phyloP scores from a whole-genome alignment of 352 stramenopile genomes.

The Globisporangium spiculum region DNA sequence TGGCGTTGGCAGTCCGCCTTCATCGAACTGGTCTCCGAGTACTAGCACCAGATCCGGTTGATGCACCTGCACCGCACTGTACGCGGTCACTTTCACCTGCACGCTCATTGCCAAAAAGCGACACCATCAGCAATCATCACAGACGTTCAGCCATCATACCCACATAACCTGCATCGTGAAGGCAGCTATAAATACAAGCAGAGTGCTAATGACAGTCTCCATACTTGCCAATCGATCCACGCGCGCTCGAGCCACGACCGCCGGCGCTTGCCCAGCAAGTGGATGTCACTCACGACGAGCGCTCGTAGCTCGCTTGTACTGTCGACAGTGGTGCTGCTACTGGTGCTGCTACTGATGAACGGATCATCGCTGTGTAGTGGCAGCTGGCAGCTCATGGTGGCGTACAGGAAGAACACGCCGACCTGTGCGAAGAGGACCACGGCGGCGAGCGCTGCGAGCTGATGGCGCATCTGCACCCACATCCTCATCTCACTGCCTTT shows the following conservation, averaged over 20 bases:
- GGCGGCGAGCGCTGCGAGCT: constrained; percentile 23
- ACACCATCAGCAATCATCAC: not conserved
- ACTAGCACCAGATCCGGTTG: constrained; percentile 54
- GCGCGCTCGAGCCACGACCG: constrained; percentile 50
- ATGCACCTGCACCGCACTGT: constrained; percentile 48
- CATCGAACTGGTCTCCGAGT: constrained; percentile 74
- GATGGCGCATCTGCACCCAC: constrained; percentile 5
- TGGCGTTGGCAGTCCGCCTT: constrained; percentile 52
- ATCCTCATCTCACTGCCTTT: not conserved
- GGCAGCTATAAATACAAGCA: not conserved
- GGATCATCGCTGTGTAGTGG: not conserved
- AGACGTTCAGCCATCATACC: not conserved
- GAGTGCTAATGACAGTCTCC: not conserved
- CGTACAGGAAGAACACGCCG: constrained; percentile 63
- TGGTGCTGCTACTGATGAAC: not conserved
- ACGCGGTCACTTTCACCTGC: constrained; percentile 34
- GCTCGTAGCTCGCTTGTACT: constrained; percentile 23
- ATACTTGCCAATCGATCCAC: constrained; percentile 76
- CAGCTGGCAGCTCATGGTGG: constrained; percentile 27
- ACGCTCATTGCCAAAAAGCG: not conserved
- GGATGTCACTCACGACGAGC: constrained; percentile 69
- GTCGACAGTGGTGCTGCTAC: not conserved
- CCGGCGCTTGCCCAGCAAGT: constrained; percentile 67
- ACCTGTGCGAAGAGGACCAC: constrained; percentile 40
- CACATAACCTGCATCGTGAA: not conserved